Evolutionary conservation across 306 rosid genomes (phyloP), one percentile per base, ranked within the genome.

Genomic region (Prunus davidiana): DNA sequence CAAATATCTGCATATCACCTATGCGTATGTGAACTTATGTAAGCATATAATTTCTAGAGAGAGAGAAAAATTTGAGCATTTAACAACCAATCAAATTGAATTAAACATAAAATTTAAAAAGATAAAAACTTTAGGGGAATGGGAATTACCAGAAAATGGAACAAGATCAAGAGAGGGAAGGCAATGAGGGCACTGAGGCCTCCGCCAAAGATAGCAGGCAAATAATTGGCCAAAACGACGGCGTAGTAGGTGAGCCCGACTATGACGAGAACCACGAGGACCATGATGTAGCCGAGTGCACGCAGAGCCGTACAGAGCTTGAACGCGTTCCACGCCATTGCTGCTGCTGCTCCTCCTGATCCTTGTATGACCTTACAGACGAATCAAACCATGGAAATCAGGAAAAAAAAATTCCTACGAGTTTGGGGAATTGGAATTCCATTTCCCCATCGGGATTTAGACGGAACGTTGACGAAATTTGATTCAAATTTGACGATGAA

Each of bases 291-390:
- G 58, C 92, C 93, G 8, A 89, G 86, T 16, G 84, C 87, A 2
- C 92, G 89, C 58, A 89, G 81, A 13, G 87, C 82, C 73, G 86
- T 74, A 63, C 94, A 91, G 76, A 82, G 84, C 75, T 62, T 82
- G 87, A 87, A 91, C 60, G 81, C 89, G 80, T 91, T 91, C 88
- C 92, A 87, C 32, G 88, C 83, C 97, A 87, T 87, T 50, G 71
- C 63, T 15, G 73, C 47, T 11, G 43, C 54, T 52, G 82, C 75
- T 68, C 54, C 73, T 68, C 60, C 67, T 28, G 72, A 58, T 60
- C 77, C 78, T 25, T 76, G 74, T 6, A 22, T 3, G 67, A 62
- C 41, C 43, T 27, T 62, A 27, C 9, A 13, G 67, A 62, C 7
- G 41, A 62, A 62, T 60, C 64, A 60, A 60, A 60, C 64, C 64